phyloP scores from a whole-genome alignment of 2,329 filamentous ascomycete genomes.

The Fusarium oligoseptatum region DNA sequence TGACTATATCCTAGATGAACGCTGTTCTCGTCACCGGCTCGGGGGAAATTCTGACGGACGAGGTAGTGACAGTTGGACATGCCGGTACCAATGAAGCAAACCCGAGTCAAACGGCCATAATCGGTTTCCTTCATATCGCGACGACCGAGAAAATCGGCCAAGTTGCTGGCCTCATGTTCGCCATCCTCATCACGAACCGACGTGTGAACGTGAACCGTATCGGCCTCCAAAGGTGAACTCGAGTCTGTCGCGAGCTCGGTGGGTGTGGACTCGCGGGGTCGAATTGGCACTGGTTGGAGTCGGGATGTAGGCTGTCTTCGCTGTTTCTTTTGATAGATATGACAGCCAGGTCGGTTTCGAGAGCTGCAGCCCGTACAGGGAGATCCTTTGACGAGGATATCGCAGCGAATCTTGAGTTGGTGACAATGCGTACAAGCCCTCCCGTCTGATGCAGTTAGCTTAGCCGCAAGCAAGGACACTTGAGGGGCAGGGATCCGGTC shows the following conservation, averaged over 20 bases:
- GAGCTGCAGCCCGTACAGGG: constrained; percentile 63
- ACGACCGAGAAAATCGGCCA: constrained; percentile 64
- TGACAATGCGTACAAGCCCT: constrained; percentile 63
- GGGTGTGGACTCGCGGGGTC: not conserved
- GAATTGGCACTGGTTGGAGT: constrained; percentile 36
- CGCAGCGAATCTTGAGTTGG: constrained; percentile 64
- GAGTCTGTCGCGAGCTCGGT: constrained; percentile 13
- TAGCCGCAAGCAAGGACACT: not conserved
- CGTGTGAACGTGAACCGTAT: not conserved
- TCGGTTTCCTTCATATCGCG: constrained; percentile 59
- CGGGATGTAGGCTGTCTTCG: constrained; percentile 43
- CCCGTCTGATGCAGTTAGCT: constrained; percentile 44
- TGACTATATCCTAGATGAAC: not conserved
- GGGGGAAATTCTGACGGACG: constrained; percentile 55
- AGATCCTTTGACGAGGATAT: constrained; percentile 60
- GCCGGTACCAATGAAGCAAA: constrained; percentile 68
- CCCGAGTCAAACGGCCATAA: constrained; percentile 61
- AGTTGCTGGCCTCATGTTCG: constrained; percentile 56
- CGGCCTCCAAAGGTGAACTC: not conserved
- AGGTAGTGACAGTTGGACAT: constrained; percentile 69
- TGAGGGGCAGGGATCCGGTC: not conserved
- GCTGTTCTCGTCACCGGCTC: constrained; percentile 19
- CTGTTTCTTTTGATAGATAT: constrained; percentile 62
- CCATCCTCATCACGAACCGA: constrained; percentile 47
- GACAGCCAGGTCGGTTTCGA: constrained; percentile 57